A percentile compares a stretch with the other conserved stretches of the same genome.
These are phyloP conservation scores for Fusarium decemcellulare DNA, from an alignment of 2,329 filamentous ascomycete genomes.

Conservation along the genomic window DNA sequence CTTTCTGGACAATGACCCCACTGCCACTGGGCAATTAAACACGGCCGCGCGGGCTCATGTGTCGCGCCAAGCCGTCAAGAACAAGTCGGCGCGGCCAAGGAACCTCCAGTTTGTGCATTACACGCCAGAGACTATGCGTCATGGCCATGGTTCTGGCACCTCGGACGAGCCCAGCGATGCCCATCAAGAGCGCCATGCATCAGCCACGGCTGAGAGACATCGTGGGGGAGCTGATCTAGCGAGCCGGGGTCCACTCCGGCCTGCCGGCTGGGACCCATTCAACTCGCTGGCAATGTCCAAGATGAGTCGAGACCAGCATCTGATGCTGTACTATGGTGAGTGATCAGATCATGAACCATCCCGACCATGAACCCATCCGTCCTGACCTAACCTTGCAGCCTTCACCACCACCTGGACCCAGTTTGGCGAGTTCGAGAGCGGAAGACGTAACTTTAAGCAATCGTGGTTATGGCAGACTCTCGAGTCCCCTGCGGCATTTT, in stretches of 20 bases:
- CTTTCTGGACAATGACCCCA: no score
- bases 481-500: neutral
- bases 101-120: no score
- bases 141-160: no score
- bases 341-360: neutral
- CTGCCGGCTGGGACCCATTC: neutral
- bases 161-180: no score
- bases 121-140: no score
- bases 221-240: no score
- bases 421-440: neutral
- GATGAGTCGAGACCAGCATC: neutral
- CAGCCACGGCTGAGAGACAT: no score
- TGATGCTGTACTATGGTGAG: constrained; percentile 1
- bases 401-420: neutral
- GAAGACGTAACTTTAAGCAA: neutral
- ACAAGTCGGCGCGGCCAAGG: no score
- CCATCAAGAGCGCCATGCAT: no score
- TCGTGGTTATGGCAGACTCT: neutral
- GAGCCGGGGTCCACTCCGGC: neutral
- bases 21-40: no score
- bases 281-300: neutral
- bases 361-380: neutral
- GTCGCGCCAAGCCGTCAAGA: no score
- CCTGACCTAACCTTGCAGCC: neutral
- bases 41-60: no score